Percentiles rank a stretch among this genome's conserved stretches.
phyloP scores from a whole-genome alignment of 2,329 filamentous ascomycete species.

The Fusarium xyrophilum region DNA sequence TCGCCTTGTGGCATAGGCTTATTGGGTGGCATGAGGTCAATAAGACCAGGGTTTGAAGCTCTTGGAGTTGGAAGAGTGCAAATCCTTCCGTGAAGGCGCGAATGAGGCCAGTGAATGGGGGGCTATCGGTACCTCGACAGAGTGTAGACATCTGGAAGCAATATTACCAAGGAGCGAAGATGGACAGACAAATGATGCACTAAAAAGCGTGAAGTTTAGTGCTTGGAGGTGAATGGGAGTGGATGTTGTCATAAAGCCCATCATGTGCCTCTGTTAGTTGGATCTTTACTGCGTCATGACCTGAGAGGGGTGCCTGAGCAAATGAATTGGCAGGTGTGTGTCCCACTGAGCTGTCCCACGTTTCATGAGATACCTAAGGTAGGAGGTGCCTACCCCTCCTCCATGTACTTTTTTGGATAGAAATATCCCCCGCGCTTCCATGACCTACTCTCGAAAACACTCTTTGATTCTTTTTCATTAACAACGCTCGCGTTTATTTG shows the following conservation, averaged over 20 bases:
- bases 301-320: conserved; percentile 26
- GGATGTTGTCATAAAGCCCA: conserved; percentile 23
- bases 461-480: conserved; percentile 5
- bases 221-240: conserved; percentile 4
- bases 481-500: not conserved
- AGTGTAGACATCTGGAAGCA: not conserved
- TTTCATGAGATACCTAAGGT: not conserved
- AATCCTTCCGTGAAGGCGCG: conserved; percentile 21
- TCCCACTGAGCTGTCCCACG: conserved; percentile 8
- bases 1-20: conserved; percentile 41
- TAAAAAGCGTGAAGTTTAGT: conserved; percentile 1
- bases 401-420: conserved; percentile 13
- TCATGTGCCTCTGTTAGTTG: conserved; percentile 32
- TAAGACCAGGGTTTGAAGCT: conserved; percentile 23
- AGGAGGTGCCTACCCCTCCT: conserved; percentile 18
- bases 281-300: conserved; percentile 30
- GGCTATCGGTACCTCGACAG: conserved; percentile 1
- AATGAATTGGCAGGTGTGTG: conserved; percentile 3
- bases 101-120: conserved; percentile 19
- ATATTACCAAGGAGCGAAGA: not conserved
- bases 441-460: not conserved
- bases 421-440: conserved; percentile 9
- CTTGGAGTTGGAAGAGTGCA: conserved; percentile 15
- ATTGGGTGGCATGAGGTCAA: conserved; percentile 36
- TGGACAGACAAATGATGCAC: not conserved